A percentile compares a stretch with the other conserved stretches of the same genome.
These are phyloP conservation scores for Periconia macrospinosa DNA, from an alignment of 2,329 filamentous ascomycete genomes.

Conservation along the genomic window DNA sequence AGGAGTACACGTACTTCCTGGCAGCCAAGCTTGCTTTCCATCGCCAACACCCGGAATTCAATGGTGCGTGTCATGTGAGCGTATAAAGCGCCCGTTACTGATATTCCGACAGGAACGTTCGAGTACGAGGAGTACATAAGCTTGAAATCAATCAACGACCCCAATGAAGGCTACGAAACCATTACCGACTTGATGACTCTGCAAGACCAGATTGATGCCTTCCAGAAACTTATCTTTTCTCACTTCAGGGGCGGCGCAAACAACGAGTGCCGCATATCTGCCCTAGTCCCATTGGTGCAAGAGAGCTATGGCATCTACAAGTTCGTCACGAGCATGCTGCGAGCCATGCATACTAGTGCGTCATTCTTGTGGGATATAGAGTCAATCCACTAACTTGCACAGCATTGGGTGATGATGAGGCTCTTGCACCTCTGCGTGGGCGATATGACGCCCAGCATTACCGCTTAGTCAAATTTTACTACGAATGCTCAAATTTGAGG, in stretches of 20 bases:
- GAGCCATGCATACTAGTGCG: slow-evolving; percentile 94
- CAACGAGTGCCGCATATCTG: slow-evolving; percentile 95
- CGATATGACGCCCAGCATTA: slow-evolving; percentile 97
- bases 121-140: slow-evolving; percentile 99
- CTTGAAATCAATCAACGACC: slow-evolving; percentile 96
- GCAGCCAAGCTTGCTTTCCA: slow-evolving; percentile 96
- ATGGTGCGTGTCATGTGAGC: slow-evolving; percentile 58
- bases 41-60: slow-evolving; percentile 95
- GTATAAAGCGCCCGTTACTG: slow-evolving; percentile 10
- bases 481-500: slow-evolving; percentile 96
- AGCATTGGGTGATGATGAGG: slow-evolving; percentile 92
- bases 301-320: slow-evolving; percentile 99
- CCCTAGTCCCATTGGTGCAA: slow-evolving; percentile 88
- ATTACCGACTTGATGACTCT: slow-evolving; percentile 95
- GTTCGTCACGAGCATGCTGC: slow-evolving; percentile 98
- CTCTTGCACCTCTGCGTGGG: slow-evolving; percentile 81
- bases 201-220: slow-evolving; percentile 97
- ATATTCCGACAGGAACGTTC: slow-evolving; percentile 65
- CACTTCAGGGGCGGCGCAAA: slow-evolving; percentile 90
- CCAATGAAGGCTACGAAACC: slow-evolving; percentile 95
- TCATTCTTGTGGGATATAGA: slow-evolving; percentile 9
- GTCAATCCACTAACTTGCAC: slow-evolving; percentile 10
- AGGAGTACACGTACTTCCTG: slow-evolving; percentile 95
- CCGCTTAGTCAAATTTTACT: slow-evolving; percentile 95
- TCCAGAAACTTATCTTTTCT: slow-evolving; percentile 97